Evolutionary conservation across 108 stramenopile genomes (phyloP).

Genomic region (Nitzschia sp.): DNA sequence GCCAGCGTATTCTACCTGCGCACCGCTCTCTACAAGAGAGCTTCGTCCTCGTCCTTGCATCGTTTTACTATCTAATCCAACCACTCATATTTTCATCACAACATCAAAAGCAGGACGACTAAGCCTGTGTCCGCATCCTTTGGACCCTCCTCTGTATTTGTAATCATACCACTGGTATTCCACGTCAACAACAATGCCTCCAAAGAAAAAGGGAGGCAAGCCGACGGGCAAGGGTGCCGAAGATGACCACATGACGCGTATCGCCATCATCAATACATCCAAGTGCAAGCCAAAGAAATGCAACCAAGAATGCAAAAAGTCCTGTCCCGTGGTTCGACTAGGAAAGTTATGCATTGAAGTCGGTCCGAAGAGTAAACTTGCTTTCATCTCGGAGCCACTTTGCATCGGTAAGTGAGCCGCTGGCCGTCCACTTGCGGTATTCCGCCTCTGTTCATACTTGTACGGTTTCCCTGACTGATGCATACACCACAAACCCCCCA

Average conservation of each 20-base stretch:
- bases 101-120: too few species aligned
- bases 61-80: too few species aligned
- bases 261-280: conserved; percentile 92
- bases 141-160: too few species aligned
- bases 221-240: conserved; percentile 28
- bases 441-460: background rate
- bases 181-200: conserved; percentile 57
- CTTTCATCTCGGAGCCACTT: conserved; percentile 90
- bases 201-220: conserved; percentile 59
- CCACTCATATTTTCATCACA: too few species aligned
- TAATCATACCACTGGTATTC: too few species aligned
- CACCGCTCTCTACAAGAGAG: too few species aligned
- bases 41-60: too few species aligned
- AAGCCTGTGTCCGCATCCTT: too few species aligned
- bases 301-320: conserved; percentile 94
- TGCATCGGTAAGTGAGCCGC: conserved; percentile 84
- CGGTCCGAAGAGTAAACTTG: conserved; percentile 83
- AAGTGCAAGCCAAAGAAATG: conserved; percentile 99
- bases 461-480: background rate
- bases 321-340: conserved; percentile 93
- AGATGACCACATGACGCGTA: conserved; percentile 80
- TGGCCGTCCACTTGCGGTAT: too few species aligned
- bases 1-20: too few species aligned
- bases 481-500: background rate
- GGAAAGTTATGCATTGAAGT: conserved; percentile 98